Evolutionary conservation across 495 filamentous ascomycete genomes (phyloP).

Genomic region (Penicillium flavigenum): DNA sequence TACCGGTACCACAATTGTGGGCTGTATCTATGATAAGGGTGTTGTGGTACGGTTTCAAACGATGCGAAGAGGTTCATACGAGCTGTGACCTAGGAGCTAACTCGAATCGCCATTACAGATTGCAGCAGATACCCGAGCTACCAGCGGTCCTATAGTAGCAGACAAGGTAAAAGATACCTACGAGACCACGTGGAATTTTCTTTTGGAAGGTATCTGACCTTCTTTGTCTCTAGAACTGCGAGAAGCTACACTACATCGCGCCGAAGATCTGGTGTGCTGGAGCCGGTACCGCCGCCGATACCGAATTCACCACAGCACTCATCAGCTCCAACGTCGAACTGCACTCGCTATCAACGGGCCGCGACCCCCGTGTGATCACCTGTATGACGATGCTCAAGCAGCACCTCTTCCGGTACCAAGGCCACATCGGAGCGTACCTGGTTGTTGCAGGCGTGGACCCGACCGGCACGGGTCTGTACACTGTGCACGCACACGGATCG

Average conservation of each 20-base stretch:
- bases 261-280: slow-evolving; percentile 99
- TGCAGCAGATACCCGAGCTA: slow-evolving; percentile 96
- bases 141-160: slow-evolving; percentile 95
- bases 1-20: slow-evolving; percentile 99
- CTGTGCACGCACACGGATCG: slow-evolving; percentile 96
- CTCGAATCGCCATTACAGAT: slow-evolving; percentile 55
- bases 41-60: slow-evolving; percentile 68
- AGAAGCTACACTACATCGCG: slow-evolving; percentile 98
- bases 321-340: slow-evolving; percentile 98
- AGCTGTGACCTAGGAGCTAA: slow-evolving; percentile 12
- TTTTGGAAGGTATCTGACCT: not conserved
- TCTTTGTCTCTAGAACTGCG: slow-evolving; percentile 72
- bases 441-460: slow-evolving; percentile 98
- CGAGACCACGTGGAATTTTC: too few species aligned
- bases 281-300: slow-evolving; percentile 96
- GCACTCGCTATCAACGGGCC: slow-evolving; percentile 90
- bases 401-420: slow-evolving; percentile 97
- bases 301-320: slow-evolving; percentile 97
- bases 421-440: slow-evolving; percentile 96
- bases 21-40: slow-evolving; percentile 93
- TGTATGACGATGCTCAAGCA: slow-evolving; percentile 99
- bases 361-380: slow-evolving; percentile 94
- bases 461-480: slow-evolving; percentile 93
- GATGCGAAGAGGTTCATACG: not conserved
- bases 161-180: slow-evolving; percentile 69